phyloP scores from a whole-genome alignment of 139 green algal genomes.

The Microglena sp. region DNA sequence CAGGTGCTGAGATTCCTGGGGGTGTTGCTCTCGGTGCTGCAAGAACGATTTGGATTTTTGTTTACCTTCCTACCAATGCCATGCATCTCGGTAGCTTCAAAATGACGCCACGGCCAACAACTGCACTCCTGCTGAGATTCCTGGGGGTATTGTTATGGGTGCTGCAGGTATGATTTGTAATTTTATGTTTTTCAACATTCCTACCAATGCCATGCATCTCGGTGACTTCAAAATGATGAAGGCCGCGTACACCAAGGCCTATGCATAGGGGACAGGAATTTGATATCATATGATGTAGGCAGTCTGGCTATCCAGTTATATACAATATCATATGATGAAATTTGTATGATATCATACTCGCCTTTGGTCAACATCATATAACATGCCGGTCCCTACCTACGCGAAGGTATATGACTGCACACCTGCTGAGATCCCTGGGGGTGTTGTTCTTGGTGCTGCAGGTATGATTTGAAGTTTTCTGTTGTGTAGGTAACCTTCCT shows the following conservation, averaged over 20 bases:
- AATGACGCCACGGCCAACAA: constrained; percentile 57
- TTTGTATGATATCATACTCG: too few species aligned
- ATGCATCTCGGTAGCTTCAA: constrained; percentile 70
- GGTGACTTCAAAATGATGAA: constrained; percentile 90
- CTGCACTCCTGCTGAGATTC: constrained; percentile 27
- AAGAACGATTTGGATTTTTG: too few species aligned
- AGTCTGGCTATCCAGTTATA: too few species aligned
- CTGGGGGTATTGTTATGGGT: constrained; percentile 30
- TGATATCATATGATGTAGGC: too few species aligned
- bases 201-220: constrained; percentile 88
- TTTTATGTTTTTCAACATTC: too few species aligned
- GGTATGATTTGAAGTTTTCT: too few species aligned
- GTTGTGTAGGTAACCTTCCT: too few species aligned
- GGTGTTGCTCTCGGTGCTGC: not conserved
- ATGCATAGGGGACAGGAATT: too few species aligned
- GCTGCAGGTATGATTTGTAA: constrained; percentile 25
- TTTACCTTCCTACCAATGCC: constrained; percentile 83
- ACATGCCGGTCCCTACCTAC: too few species aligned
- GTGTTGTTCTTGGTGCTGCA: constrained; percentile 33
- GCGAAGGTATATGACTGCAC: constrained; percentile 4
- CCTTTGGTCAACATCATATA: too few species aligned
- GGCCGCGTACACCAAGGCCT: constrained; percentile 6
- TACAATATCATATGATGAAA: too few species aligned
- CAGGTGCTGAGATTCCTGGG: not conserved
- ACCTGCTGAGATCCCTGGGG: constrained; percentile 31